Evolutionary conservation across 164 flowering plant genomes (phyloP).

Genomic region (Chimonanthus salicifolius): DNA sequence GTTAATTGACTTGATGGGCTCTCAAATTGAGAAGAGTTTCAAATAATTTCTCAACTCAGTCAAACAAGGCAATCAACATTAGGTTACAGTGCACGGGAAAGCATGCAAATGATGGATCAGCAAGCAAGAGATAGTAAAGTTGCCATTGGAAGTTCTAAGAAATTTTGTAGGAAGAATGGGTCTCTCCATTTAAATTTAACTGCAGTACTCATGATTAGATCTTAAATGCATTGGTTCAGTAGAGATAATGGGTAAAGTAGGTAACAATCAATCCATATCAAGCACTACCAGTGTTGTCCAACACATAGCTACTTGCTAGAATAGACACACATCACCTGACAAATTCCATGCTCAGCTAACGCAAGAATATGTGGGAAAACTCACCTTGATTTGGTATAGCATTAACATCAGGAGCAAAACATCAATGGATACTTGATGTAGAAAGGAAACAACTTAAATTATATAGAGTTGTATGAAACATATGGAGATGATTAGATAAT

Average conservation of each 20-base stretch:
- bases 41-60: too few species aligned
- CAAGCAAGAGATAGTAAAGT: background rate
- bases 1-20: too few species aligned
- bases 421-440: too few species aligned
- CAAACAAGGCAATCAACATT: too few species aligned
- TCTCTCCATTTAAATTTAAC: background rate
- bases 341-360: too few species aligned
- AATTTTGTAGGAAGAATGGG: background rate
- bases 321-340: background rate
- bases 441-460: too few species aligned
- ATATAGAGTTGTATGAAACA: too few species aligned
- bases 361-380: background rate
- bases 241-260: background rate
- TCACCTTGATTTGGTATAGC: too few species aligned
- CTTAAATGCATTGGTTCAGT: background rate
- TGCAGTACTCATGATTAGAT: background rate
- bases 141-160: background rate
- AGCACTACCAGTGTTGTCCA: background rate
- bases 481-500: too few species aligned
- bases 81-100: too few species aligned
- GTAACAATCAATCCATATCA: background rate
- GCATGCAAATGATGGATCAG: too few species aligned
- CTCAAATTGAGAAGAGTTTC: too few species aligned
- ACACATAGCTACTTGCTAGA: background rate
- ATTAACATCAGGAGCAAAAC: background rate